Conservation (phyloP, 306 rosid genomes). For the Glycine soja region DNA sequence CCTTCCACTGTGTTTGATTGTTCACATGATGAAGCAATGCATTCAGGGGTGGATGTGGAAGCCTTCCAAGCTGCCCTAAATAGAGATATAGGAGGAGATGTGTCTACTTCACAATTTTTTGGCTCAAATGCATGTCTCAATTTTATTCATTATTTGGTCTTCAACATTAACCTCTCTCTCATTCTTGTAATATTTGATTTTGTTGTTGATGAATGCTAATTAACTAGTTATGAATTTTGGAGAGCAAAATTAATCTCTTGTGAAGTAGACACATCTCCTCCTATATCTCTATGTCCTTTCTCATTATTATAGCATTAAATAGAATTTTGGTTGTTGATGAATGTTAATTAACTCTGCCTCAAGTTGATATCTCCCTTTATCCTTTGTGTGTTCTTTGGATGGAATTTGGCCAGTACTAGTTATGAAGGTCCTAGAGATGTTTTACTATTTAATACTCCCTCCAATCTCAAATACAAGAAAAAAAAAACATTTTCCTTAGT, state of each 20-base stretch:
- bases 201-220: too few relatives aligned
- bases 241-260: too few relatives aligned
- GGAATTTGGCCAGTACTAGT: neutral
- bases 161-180: neutral
- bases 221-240: too few relatives aligned
- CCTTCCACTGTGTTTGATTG: neutral
- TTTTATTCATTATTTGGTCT: neutral
- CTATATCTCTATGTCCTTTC: too few relatives aligned
- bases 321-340: constrained; percentile 28
- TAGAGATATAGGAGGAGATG: constrained; percentile 79
- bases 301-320: too few relatives aligned
- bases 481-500: too few relatives aligned
- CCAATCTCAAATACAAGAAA: too few relatives aligned
- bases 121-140: constrained; percentile 49
- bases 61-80: constrained; percentile 88
- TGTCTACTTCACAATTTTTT: constrained; percentile 58
- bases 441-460: too few relatives aligned
- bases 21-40: constrained; percentile 81
- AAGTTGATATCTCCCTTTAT: neutral
- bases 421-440: neutral
- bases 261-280: too few relatives aligned
- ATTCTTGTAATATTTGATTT: neutral
- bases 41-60: constrained; percentile 84
- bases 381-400: neutral
- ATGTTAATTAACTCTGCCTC: constrained; percentile 1